A percentile compares a stretch with the other conserved stretches of the same genome.
Conservation (phyloP, 2,329 filamentous ascomycete species). For the Sphaerulina musiva region DNA sequence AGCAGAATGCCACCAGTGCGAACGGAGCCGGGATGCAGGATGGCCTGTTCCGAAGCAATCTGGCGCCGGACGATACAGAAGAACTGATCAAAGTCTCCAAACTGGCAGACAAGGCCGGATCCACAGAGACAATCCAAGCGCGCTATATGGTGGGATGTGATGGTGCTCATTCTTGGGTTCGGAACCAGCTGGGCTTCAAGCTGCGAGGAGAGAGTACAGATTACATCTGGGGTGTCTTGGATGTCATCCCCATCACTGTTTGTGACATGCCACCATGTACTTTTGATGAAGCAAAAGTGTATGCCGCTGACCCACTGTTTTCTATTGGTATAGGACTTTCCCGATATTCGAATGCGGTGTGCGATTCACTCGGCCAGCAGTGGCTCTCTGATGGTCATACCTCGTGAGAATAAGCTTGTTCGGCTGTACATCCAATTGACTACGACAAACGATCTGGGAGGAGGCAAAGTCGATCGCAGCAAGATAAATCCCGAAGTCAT, state of each 20-base stretch:
- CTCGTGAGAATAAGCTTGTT: conserved; percentile 47
- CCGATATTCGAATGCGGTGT: conserved; percentile 68
- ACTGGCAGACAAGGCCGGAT: conserved; percentile 8
- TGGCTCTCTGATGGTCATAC: conserved; percentile 72
- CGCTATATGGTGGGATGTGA: conserved; percentile 67
- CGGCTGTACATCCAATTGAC: conserved; percentile 28
- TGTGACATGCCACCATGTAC: conserved; percentile 31
- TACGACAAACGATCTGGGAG: conserved; percentile 37
- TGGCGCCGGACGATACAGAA: conserved; percentile 24
- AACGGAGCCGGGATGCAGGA: conserved; percentile 38
- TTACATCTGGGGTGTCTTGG: conserved; percentile 30
- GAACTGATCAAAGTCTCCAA: conserved; percentile 8
- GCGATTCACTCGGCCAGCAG: conserved; percentile 60
- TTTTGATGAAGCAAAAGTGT: too few species aligned
- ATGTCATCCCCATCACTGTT: conserved; percentile 27
- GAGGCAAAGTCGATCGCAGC: conserved; percentile 48
- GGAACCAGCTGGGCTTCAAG: conserved; percentile 39
- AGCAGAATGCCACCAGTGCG: conserved; percentile 35
- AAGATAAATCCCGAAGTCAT: conserved; percentile 4
- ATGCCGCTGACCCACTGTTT: too few species aligned
- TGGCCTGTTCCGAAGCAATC: conserved; percentile 55
- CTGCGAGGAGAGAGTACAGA: conserved; percentile 23
- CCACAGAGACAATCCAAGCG: conserved; percentile 43
- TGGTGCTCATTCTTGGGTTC: conserved; percentile 64
- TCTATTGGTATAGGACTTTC: not conserved